Conservation (phyloP, 1,284 basidiomycete species). For the Puccinia novopanici region DNA sequence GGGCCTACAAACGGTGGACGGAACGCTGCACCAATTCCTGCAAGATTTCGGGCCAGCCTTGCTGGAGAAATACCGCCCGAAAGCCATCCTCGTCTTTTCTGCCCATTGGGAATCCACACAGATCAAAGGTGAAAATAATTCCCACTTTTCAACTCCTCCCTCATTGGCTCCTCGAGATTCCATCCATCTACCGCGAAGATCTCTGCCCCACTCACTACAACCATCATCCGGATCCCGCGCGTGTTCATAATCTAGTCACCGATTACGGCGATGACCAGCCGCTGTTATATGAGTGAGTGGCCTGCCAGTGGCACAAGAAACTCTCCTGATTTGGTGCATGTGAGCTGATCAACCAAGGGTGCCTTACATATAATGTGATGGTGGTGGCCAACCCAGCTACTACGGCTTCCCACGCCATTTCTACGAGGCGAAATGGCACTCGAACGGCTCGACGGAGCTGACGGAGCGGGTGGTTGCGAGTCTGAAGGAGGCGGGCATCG, state of each 20-base stretch:
- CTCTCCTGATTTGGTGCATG: neutral
- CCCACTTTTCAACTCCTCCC: too few species aligned
- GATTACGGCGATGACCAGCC: slow-evolving; percentile 49
- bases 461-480: slow-evolving; percentile 8
- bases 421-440: slow-evolving; percentile 43
- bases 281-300: slow-evolving; percentile 36
- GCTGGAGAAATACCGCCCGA: slow-evolving; percentile 71
- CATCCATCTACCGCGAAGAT: too few species aligned
- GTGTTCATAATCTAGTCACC: slow-evolving; percentile 22
- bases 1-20: slow-evolving; percentile 62
- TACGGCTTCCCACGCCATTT: slow-evolving; percentile 43
- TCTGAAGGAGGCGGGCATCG: slow-evolving; percentile 64
- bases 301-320: too few species aligned
- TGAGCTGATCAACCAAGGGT: neutral
- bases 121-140: neutral
- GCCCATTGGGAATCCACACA: slow-evolving; percentile 73
- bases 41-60: slow-evolving; percentile 70
- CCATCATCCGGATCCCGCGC: too few species aligned
- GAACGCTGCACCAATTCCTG: slow-evolving; percentile 68
- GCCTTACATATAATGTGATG: too few species aligned
- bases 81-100: slow-evolving; percentile 74
- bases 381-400: slow-evolving; percentile 5
- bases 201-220: too few species aligned
- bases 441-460: slow-evolving; percentile 43
- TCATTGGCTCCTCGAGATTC: too few species aligned